Percentiles rank a stretch among this genome's conserved stretches.
Conservation (phyloP, 768 basidiomycete species). For the Rhizopogon vesiculosus region DNA sequence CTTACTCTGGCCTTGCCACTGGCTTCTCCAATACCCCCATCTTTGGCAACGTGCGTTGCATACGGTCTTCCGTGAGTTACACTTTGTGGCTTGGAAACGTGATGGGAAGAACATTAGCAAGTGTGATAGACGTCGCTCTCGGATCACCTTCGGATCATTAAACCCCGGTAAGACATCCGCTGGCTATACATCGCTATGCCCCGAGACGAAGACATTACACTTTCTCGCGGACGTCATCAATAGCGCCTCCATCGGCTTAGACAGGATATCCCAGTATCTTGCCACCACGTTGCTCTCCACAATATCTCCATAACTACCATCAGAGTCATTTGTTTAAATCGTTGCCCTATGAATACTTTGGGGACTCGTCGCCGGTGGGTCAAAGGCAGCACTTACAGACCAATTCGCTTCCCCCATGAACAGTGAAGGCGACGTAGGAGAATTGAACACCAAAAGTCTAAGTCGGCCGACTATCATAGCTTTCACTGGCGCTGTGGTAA, state of each 20-base stretch:
- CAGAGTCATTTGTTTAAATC: conserved; percentile 34
- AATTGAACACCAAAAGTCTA: conserved; percentile 67
- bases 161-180: too few relatives aligned
- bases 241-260: conserved; percentile 55
- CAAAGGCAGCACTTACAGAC: conserved; percentile 63
- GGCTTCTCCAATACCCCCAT: too few relatives aligned
- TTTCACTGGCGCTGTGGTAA: conserved; percentile 62
- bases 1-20: too few relatives aligned
- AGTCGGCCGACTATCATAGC: conserved; percentile 70
- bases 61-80: too few relatives aligned
- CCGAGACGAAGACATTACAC: conserved; percentile 69
- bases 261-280: conserved; percentile 55
- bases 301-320: conserved; percentile 28
- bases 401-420: conserved; percentile 54
- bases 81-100: too few relatives aligned
- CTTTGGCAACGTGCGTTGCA: too few relatives aligned
- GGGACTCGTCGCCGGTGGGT: conserved; percentile 60
- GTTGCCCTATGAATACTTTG: conserved; percentile 54
- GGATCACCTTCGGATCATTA: too few relatives aligned
- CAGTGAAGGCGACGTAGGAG: conserved; percentile 60
- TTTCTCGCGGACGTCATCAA: conserved; percentile 65
- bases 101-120: too few relatives aligned
- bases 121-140: too few relatives aligned
- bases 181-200: conserved; percentile 39
- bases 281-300: conserved; percentile 24